Evolutionary conservation across 495 filamentous ascomycete species (phyloP), one percentile per base, ranked within the genome.

Genomic region (Penicillium steckii): DNA sequence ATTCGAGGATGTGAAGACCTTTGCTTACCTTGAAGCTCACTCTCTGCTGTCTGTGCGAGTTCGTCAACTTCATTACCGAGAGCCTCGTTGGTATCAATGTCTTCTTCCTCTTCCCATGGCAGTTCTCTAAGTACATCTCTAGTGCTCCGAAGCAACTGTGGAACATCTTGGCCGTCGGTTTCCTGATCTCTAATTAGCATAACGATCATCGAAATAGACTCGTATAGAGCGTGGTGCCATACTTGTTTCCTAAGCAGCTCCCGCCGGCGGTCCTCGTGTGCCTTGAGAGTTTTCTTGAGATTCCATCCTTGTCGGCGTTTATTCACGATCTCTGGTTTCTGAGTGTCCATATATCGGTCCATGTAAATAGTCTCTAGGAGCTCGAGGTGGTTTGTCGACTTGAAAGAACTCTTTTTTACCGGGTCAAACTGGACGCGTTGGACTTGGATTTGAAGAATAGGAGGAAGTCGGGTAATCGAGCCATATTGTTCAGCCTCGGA

Each of bases 361-460:
- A 98, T 75, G 64, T 87, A 97, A 26, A 98, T 81, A 2, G 79
- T 83, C 44, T 93, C 85, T 15, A 82, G 80, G 19, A 98, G 79
- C 10, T 79, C 73, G 17, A 97, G 75, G 32, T 88, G 87, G 44
- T 91, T 84, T 23, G 85, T 84, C 8, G 90, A 90, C 56, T 96
- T 97, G 61, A 79, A 85, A 2, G 83, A 74, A 19, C 69, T 70
- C 44, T 81, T 79, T 47, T 72, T 81, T n/a, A 73, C 71, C 0
- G 76, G 71, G 46, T 88, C 85, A 44, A 81, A 91, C 27, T 85
- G 83, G 8, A 86, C 84, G 18, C 94, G 83, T 59, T 93, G 89
- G 17, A 97, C 88, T 57, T 90, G 89, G 38, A 98, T 83, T 64
- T 96, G 91, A 13, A 97, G 74, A 40, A 97, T 79, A 0, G 92